Conservation (phyloP, 2,329 filamentous ascomycete species). For the Capronia epimyces region DNA sequence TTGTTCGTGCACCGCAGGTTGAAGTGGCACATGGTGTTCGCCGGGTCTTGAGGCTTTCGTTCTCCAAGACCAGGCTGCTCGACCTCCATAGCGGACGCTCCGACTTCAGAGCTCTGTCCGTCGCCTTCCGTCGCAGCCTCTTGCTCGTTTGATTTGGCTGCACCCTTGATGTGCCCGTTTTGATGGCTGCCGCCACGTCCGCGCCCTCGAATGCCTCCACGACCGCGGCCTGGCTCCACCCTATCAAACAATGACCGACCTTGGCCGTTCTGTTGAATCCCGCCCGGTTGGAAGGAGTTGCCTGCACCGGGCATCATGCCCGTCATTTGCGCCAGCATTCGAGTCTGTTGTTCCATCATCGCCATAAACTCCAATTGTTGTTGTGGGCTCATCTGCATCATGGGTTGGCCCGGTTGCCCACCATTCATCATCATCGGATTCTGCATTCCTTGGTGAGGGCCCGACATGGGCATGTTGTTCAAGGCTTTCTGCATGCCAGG, state of each 20-base stretch:
- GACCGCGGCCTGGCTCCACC: slow-evolving; percentile 42
- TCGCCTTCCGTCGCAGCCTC: slow-evolving; percentile 26
- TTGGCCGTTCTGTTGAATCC: slow-evolving; percentile 35
- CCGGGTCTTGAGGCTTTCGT: slow-evolving; percentile 45
- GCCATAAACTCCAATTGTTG: slow-evolving; percentile 69
- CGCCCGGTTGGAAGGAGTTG: slow-evolving; percentile 41
- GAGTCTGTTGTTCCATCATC: slow-evolving; percentile 78
- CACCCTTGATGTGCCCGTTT: slow-evolving; percentile 22
- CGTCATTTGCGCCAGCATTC: slow-evolving; percentile 72
- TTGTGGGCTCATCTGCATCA: slow-evolving; percentile 57
- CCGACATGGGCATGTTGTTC: slow-evolving; percentile 34
- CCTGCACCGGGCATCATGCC: slow-evolving; percentile 51
- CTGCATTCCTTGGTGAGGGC: slow-evolving; percentile 26
- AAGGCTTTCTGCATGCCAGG: slow-evolving; percentile 44
- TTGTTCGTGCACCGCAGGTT: slow-evolving; percentile 83
- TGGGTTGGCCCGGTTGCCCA: slow-evolving; percentile 44
- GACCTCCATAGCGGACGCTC: slow-evolving; percentile 48
- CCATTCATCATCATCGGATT: slow-evolving; percentile 44
- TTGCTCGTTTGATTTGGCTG: slow-evolving; percentile 12
- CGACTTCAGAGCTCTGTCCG: slow-evolving; percentile 22
- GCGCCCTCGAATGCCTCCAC: slow-evolving; percentile 23
- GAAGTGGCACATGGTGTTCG: slow-evolving; percentile 74
- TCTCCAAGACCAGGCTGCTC: slow-evolving; percentile 48
- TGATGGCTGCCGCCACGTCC: slow-evolving; percentile 23
- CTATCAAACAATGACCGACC: slow-evolving; percentile 69